Base-by-base conservation (phyloP, 768 basidiomycete species). In the Russula dissimulans region DNA sequence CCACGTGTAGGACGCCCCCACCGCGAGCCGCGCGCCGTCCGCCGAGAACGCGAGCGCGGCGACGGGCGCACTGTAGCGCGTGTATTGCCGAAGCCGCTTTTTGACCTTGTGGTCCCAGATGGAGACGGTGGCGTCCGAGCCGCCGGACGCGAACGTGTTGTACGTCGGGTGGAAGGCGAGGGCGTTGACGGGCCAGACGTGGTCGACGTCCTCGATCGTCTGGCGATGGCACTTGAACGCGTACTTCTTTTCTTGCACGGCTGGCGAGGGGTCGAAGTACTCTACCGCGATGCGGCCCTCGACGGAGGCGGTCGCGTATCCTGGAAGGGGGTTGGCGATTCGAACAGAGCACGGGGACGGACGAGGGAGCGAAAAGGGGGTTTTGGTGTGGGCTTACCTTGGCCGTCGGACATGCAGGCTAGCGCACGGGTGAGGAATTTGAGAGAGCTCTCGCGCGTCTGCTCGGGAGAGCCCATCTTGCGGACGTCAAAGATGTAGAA, bases 91-190 rank as follows among this genome's bases (percentile, higher is more conserved):
- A 55, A 98, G 76, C 2, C 95, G 85, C 70, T 98, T 98, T 77
- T 97, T 97, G 56, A 95, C 87, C 65, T 87, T 86, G 73, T 95
- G 93, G 70, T 98, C 95, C 95, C 95, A 99, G 61, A 98, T 86
- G 0, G 92, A 93, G 45, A 98, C 91, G 1, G 89, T 89, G 1
- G 86, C 86, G 71, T 99, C 95, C 0, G 93, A 95, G 56, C 97
- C 97, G 3, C 87, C 95, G 0, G 95, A 95, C 0, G 92, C 92
- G 67, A 99, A 97, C 0, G 95, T 97, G 71, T 92, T 95, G 75
- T 86, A 94, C 81, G 80, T 75, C 0, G 95, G 94, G 68, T 97
- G 94, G 77, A 97, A 98, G 0, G 94, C 91, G 32, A 99, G 81
- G 0, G 92, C 82, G 67, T 97, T 97, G 62, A 98, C 95, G 0